Conservation (phyloP, 805 yeast genomes). For the Danielia oregonensis region DNA sequence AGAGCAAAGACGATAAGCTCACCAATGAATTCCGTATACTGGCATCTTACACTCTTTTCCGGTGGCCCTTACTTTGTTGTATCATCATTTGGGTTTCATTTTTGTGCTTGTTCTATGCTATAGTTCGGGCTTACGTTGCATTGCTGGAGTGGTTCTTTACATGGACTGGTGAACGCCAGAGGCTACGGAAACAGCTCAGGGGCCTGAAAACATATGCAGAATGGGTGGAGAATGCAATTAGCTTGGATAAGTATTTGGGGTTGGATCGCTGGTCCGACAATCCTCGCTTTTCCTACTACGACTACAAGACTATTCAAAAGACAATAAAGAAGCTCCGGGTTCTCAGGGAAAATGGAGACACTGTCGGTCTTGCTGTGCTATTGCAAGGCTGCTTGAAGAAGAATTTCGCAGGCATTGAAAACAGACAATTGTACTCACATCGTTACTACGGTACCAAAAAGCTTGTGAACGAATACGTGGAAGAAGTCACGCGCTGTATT, state of each 20-base stretch:
- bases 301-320: conserved; percentile 53
- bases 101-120: conserved; percentile 46
- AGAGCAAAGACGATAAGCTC: conserved; percentile 11
- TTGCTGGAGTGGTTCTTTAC: conserved; percentile 56
- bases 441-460: conserved; percentile 72
- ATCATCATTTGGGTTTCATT: conserved; percentile 52
- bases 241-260: conserved; percentile 54
- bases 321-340: conserved; percentile 41
- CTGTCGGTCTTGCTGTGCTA: conserved; percentile 48
- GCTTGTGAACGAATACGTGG: conserved; percentile 51
- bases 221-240: conserved; percentile 58
- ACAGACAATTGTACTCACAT: conserved; percentile 66
- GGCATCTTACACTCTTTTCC: conserved; percentile 37
- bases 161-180: conserved; percentile 57
- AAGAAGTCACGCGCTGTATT: conserved; percentile 48
- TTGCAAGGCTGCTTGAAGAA: conserved; percentile 65
- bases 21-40: conserved; percentile 38
- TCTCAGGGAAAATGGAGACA: conserved; percentile 25
- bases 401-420: conserved; percentile 78
- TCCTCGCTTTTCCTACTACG: conserved; percentile 64
- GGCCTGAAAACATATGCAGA: conserved; percentile 51
- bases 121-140: conserved; percentile 58
- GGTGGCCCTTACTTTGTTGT: conserved; percentile 63
- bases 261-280: conserved; percentile 62
- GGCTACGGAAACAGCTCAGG: conserved; percentile 47